Evolutionary conservation across 1,284 basidiomycete genomes (phyloP), one percentile per base, ranked within the genome.

Genomic region (Exobasidium rhododendri): DNA sequence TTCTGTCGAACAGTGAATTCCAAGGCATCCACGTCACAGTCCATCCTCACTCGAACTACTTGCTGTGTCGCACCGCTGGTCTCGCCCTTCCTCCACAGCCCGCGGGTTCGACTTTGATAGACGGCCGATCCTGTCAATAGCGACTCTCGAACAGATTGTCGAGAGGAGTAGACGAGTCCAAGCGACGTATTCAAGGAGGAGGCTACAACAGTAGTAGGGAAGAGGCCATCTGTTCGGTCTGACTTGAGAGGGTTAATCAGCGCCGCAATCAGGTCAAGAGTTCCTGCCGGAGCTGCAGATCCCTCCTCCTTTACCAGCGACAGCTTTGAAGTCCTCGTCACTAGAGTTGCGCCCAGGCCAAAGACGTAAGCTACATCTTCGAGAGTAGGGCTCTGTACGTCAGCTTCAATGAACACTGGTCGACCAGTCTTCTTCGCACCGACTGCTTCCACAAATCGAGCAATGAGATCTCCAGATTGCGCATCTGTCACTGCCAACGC

Each of bases 151-250:
- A 98, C 85, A 2, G 92, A 94, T 73, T 90, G 88, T 52, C 81
- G 77, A 13, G 96, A 98, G n/a, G 96, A 98, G 83, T 98, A 99
- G 50, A 97, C 96, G 59, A 98, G 86, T 20, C 96, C 96, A 20
- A 98, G 86, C 14, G 85, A 86, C 20, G 68, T 68, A 66, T 87
- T 85, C n/a, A 84, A 84, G 1, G 90, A 88, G 13, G 75, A 66
- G 3, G 73, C 66, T 24, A 78, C 75, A 46, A 98, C 90, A 57
- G 97, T 85, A 20, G 96, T 98, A 0, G 94, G 89, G 81, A 92
- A 94, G 47, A 98, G 85, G 20, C 91, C 92, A 78, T 98, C 96
- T 2, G 88, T 84, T 56, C 96, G 87, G 81, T 99, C 96, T 1
- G 93, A 92, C 20, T 83, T 82, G 58, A 97, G 81, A 1, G 88